phyloP scores from a whole-genome alignment of 768 basidiomycete species.

The Candolleomyces eurysporus region DNA sequence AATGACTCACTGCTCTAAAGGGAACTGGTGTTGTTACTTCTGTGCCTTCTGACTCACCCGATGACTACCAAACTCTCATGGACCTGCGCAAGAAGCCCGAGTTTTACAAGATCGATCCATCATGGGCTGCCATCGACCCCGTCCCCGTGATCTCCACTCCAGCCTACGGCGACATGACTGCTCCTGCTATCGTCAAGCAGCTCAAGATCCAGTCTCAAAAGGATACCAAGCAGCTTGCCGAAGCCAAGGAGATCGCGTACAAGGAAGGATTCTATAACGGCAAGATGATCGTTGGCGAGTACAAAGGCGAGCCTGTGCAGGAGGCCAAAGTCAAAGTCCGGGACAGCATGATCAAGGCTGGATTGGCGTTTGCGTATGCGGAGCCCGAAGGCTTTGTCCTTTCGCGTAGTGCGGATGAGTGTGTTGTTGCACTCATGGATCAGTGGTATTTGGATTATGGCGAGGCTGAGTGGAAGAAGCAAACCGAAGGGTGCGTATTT shows the following conservation, averaged over 20 bases:
- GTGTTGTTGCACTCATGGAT: conserved; percentile 96
- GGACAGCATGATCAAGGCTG: conserved; percentile 73
- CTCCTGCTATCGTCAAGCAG: conserved; percentile 78
- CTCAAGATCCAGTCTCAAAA: conserved; percentile 95
- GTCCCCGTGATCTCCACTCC: conserved; percentile 87
- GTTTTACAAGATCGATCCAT: conserved; percentile 90
- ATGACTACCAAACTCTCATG: conserved; percentile 86
- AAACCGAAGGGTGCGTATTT: conserved; percentile 71
- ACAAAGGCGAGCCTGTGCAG: conserved; percentile 83
- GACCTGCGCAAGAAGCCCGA: conserved; percentile 96
- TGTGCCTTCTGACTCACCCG: conserved; percentile 97
- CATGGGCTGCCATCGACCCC: conserved; percentile 83
- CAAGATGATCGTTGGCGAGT: conserved; percentile 88
- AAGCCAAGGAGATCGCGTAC: conserved; percentile 97
- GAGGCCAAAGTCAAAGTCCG: conserved; percentile 91
- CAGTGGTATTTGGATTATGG: conserved; percentile 99
- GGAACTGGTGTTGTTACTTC: conserved; percentile 99
- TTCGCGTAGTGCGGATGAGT: conserved; percentile 92
- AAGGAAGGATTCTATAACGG: conserved; percentile 98
- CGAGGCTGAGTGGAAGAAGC: conserved; percentile 82
- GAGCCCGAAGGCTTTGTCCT: conserved; percentile 93
- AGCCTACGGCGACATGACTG: conserved; percentile 90
- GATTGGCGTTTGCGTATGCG: conserved; percentile 86
- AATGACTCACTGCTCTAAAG: conserved; percentile 29
- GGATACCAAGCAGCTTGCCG: conserved; percentile 88